These are phyloP conservation scores for Wallacemonas sp. DNA, from an alignment of 208 protist genomes.

Conservation along the genomic window DNA sequence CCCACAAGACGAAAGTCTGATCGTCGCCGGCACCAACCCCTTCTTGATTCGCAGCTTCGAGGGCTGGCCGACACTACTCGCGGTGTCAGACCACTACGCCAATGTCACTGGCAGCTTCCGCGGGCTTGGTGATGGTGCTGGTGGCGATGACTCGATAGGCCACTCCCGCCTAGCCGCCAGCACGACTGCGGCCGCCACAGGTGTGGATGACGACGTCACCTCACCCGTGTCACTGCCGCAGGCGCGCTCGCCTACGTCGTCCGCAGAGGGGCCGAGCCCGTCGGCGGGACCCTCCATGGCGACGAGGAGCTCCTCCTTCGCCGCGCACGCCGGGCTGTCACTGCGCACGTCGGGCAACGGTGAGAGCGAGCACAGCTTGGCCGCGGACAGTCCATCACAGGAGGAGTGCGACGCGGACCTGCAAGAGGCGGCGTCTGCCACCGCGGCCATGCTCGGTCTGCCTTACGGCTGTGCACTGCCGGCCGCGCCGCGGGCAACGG, in stretches of 20 bases:
- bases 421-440: neutral
- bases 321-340: neutral
- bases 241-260: no score
- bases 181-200: no score
- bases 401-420: neutral
- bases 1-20: constrained; percentile 29
- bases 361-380: neutral
- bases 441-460: neutral
- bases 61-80: constrained; percentile 68
- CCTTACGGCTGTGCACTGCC: constrained; percentile 1
- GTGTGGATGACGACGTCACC: no score
- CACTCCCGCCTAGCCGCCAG: neutral
- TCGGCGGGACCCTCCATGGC: no score
- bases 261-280: no score
- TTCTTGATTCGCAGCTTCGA: constrained; percentile 80
- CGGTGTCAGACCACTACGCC: constrained; percentile 52
- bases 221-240: neutral
- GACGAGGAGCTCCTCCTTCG: neutral
- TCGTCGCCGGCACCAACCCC: constrained; percentile 79
- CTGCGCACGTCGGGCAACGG: no score
- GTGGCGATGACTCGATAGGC: neutral
- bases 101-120: constrained; percentile 18
- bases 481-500: neutral
- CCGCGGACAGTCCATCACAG: no score
- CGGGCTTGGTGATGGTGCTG: constrained; percentile 8